A percentile compares a stretch with the other conserved stretches of the same genome.
These are phyloP conservation scores for Pseudopithomyces chartarum DNA, from an alignment of 2,329 filamentous ascomycete species.

Conservation along the genomic window DNA sequence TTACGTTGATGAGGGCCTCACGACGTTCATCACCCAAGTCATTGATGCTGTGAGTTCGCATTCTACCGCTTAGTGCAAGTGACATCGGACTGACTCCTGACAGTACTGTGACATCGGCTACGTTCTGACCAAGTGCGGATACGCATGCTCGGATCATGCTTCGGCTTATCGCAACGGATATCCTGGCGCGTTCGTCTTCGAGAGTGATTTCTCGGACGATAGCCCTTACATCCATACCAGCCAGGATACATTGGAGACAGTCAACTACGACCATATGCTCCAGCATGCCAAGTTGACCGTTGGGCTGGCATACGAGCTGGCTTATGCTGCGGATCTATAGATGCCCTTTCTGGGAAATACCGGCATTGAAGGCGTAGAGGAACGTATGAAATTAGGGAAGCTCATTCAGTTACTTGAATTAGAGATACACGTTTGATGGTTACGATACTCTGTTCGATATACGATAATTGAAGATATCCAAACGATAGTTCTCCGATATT, in stretches of 20 bases:
- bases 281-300: constrained; percentile 84
- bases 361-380: too few relatives aligned
- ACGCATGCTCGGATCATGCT: constrained; percentile 78
- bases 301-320: constrained; percentile 80
- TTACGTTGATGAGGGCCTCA: constrained; percentile 79
- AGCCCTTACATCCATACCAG: constrained; percentile 71
- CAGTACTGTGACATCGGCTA: constrained; percentile 85
- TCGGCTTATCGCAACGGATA: constrained; percentile 74
- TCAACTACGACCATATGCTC: constrained; percentile 85
- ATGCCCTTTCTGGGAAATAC: background rate
- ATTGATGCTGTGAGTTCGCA: constrained; percentile 58
- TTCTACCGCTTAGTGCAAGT: background rate
- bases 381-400: too few relatives aligned
- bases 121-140: constrained; percentile 84
- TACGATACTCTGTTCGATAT: too few relatives aligned
- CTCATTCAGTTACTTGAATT: too few relatives aligned
- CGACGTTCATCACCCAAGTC: constrained; percentile 84
- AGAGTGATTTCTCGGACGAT: constrained; percentile 65
- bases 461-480: too few relatives aligned
- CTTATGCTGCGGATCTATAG: constrained; percentile 58
- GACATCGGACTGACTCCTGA: background rate
- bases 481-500: background rate
- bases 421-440: too few relatives aligned
- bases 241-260: constrained; percentile 68
- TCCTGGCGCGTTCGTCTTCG: constrained; percentile 74